phyloP scores from a whole-genome alignment of 176 grass and related monocot species.

The Chloris gayana region DNA sequence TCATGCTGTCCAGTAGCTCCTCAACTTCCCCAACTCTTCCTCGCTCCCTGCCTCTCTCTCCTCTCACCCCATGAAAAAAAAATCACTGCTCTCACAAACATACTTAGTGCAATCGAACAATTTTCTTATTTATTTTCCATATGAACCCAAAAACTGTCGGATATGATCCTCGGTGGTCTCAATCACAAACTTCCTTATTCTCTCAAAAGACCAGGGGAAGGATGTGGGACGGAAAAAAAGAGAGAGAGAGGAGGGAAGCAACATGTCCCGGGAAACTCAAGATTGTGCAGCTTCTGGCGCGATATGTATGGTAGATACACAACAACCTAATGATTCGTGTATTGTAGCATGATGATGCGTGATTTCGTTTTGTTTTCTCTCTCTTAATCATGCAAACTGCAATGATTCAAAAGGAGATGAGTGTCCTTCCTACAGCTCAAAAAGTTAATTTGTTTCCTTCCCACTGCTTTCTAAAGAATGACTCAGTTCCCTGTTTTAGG shows the following conservation, averaged over 20 bases:
- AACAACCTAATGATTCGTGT: conserved; percentile 23
- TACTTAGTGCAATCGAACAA: neutral
- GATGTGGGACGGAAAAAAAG: neutral
- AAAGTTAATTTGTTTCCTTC: neutral
- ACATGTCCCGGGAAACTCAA: conserved; percentile 1
- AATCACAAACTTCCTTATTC: neutral
- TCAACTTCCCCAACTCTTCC: neutral
- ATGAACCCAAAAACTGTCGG: neutral
- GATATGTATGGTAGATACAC: conserved; percentile 20
- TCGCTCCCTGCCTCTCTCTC: neutral
- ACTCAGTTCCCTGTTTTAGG: neutral
- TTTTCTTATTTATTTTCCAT: no score
- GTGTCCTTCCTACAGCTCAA: neutral
- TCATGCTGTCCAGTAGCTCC: conserved; percentile 28
- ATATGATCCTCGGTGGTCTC: neutral
- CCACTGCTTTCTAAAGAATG: neutral
- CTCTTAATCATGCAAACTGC: neutral
- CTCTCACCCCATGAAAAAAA: neutral
- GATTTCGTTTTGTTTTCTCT: conserved; percentile 1
- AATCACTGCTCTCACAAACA: neutral
- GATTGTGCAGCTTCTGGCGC: conserved; percentile 2
- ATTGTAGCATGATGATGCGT: conserved; percentile 20
- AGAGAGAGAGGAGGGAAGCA: neutral
- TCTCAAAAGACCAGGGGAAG: neutral
- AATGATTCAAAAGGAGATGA: neutral